These are phyloP conservation scores for Penicillium psychrosexuale DNA, from an alignment of 2,329 filamentous ascomycete species.

Conservation along the genomic window DNA sequence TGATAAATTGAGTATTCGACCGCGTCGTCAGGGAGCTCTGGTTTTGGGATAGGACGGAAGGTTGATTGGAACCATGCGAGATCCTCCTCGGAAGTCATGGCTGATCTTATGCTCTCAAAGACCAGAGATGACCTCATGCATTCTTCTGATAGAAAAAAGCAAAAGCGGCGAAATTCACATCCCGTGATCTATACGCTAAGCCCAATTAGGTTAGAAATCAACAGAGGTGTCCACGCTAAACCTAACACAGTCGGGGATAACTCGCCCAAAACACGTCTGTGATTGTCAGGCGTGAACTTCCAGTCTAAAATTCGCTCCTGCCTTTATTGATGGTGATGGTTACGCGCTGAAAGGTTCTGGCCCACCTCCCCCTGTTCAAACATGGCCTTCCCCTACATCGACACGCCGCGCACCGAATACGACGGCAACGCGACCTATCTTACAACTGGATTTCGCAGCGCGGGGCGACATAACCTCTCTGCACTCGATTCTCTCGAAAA, in stretches of 20 bases:
- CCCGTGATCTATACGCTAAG: slow-evolving; percentile 27
- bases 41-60: slow-evolving; percentile 63
- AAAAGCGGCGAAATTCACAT: slow-evolving; percentile 27
- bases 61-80: slow-evolving; percentile 65
- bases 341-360: slow-evolving; percentile 23
- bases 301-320: slow-evolving; percentile 1
- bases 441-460: slow-evolving; percentile 60
- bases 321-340: slow-evolving; percentile 24
- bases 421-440: slow-evolving; percentile 80
- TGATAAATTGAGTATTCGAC: slow-evolving; percentile 81
- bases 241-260: slow-evolving; percentile 16
- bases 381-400: slow-evolving; percentile 69
- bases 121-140: slow-evolving; percentile 35
- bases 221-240: slow-evolving; percentile 31
- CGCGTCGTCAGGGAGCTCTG: slow-evolving; percentile 71
- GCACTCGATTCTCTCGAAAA: slow-evolving; percentile 79
- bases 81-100: slow-evolving; percentile 53
- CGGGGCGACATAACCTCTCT: slow-evolving; percentile 40
- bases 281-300: slow-evolving; percentile 1
- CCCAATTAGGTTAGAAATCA: slow-evolving; percentile 41
- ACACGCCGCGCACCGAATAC: slow-evolving; percentile 79
- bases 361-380: slow-evolving; percentile 22
- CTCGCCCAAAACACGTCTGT: slow-evolving; percentile 36
- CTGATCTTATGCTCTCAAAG: slow-evolving; percentile 15
- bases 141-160: slow-evolving; percentile 16